These are phyloP conservation scores for Apiospora pterosperma DNA, from an alignment of 2,329 filamentous ascomycete genomes.

Conservation along the genomic window DNA sequence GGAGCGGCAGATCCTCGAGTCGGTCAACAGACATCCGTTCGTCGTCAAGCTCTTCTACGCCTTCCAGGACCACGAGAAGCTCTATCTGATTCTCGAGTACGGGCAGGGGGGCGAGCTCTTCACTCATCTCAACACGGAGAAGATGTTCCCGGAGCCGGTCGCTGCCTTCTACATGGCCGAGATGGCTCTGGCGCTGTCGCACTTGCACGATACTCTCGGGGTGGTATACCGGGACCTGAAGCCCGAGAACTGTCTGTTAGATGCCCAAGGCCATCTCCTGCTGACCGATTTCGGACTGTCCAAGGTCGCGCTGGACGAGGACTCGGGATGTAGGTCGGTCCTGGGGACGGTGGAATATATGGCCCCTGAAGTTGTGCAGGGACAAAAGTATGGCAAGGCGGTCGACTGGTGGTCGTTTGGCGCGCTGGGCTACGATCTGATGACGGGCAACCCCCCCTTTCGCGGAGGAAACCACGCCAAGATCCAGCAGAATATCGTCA, in stretches of 20 bases:
- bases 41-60: constrained; percentile 98
- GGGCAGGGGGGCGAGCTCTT: constrained; percentile 96
- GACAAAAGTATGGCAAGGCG: constrained; percentile 85
- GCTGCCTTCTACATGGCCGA: constrained; percentile 98
- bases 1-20: constrained; percentile 90
- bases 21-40: constrained; percentile 93
- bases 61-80: constrained; percentile 96
- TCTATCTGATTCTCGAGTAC: constrained; percentile 97
- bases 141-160: constrained; percentile 88
- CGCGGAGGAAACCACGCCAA: constrained; percentile 87
- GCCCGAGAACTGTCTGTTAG: constrained; percentile 94
- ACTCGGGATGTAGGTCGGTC: constrained; percentile 75
- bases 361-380: constrained; percentile 91
- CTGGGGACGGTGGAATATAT: constrained; percentile 98
- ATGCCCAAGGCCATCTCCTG: constrained; percentile 85
- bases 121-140: constrained; percentile 87
- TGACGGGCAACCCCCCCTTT: constrained; percentile 91
- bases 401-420: constrained; percentile 99
- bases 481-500: constrained; percentile 93
- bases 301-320: constrained; percentile 81
- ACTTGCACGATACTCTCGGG: constrained; percentile 86
- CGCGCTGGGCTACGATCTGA: constrained; percentile 84
- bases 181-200: constrained; percentile 89
- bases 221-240: constrained; percentile 97
- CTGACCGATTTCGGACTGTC: constrained; percentile 96